Evolutionary conservation across 2,329 filamentous ascomycete genomes (phyloP).

Genomic region (Exophiala sp.): DNA sequence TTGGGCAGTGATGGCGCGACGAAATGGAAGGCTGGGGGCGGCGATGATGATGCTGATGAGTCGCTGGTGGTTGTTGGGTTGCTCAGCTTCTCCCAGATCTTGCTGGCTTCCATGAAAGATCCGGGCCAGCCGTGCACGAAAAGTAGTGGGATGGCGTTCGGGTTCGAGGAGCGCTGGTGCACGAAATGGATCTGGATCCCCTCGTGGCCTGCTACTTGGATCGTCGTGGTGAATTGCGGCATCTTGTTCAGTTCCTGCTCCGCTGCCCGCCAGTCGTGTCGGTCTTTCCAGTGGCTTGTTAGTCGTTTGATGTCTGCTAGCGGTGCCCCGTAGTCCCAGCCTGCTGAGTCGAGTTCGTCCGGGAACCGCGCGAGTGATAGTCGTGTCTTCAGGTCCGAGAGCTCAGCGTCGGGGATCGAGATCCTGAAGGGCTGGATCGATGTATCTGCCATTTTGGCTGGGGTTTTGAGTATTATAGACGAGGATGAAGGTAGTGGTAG

Average conservation of each 20-base stretch:
- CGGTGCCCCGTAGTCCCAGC: constrained; percentile 56
- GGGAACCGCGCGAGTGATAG: constrained; percentile 52
- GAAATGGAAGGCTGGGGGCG: constrained; percentile 47
- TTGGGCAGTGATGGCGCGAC: constrained; percentile 52
- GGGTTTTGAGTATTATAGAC: not conserved
- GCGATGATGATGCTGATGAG: constrained; percentile 21
- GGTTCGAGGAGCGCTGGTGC: constrained; percentile 29
- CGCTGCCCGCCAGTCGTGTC: constrained; percentile 56
- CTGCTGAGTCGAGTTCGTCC: constrained; percentile 49
- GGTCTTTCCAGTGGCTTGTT: constrained; percentile 50
- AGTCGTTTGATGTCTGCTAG: constrained; percentile 56
- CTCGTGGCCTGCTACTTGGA: constrained; percentile 19
- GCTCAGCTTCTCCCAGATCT: constrained; percentile 37
- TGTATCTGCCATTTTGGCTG: constrained; percentile 17
- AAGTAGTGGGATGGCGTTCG: constrained; percentile 27
- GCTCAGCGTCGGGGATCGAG: constrained; percentile 42
- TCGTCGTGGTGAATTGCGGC: constrained; percentile 51
- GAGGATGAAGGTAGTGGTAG: too few relatives aligned
- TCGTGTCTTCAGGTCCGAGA: constrained; percentile 52
- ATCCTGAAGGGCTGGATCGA: constrained; percentile 43
- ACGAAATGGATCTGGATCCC: constrained; percentile 35
- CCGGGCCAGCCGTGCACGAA: constrained; percentile 29
- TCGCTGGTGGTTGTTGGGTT: constrained; percentile 24
- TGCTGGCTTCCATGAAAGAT: constrained; percentile 27
- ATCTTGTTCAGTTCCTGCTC: constrained; percentile 56